Evolutionary conservation across 129 eudicot genomes (phyloP).

Genomic region (Dittrichia graveolens): DNA sequence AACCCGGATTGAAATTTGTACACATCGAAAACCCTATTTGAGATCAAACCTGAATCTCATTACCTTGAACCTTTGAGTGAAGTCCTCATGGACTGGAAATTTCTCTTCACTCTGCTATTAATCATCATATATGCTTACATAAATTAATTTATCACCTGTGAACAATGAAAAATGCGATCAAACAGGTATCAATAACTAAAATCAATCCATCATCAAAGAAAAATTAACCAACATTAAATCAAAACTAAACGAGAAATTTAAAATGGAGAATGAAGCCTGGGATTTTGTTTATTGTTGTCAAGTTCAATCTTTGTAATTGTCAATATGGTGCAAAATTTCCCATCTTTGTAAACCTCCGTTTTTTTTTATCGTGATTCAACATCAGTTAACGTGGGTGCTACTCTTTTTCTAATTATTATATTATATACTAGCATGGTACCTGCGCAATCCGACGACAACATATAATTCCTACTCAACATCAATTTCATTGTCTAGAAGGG

Average conservation of each 20-base stretch:
- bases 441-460: too few species aligned
- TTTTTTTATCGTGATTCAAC: conserved; percentile 9
- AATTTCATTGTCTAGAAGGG: too few species aligned
- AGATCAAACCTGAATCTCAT: too few species aligned
- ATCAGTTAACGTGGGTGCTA: conserved; percentile 31
- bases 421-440: too few species aligned
- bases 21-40: too few species aligned
- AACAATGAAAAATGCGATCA: conserved; percentile 27
- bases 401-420: too few species aligned
- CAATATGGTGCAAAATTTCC: too few species aligned
- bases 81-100: conserved; percentile 43
- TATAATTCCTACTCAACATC: too few species aligned
- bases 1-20: too few species aligned
- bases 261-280: not conserved
- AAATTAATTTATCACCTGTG: not conserved
- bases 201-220: not conserved
- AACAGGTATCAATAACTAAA: not conserved
- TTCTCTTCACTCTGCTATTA: conserved; percentile 40
- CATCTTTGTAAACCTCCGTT: too few species aligned
- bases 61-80: conserved; percentile 52
- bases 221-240: not conserved
- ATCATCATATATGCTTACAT: conserved; percentile 30
- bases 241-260: not conserved
- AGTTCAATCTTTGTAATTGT: too few species aligned
- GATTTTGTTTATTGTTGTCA: too few species aligned